Evolutionary conservation across 1,284 basidiomycete genomes (phyloP), one percentile per base, ranked within the genome.

Genomic region (Erythrobasidium hasegawianum): DNA sequence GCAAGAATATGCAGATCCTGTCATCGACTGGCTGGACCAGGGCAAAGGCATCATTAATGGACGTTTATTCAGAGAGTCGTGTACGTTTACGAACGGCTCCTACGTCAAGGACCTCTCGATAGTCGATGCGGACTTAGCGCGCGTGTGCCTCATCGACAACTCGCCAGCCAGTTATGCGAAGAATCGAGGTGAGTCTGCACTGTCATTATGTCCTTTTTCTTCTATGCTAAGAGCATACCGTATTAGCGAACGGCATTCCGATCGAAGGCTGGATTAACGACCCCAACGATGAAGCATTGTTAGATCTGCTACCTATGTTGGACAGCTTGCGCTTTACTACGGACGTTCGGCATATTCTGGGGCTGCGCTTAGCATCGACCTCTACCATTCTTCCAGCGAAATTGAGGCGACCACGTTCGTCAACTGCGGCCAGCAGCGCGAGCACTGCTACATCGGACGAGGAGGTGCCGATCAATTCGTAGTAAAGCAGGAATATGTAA

Each of bases 251-350:
- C 78, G 95, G 94, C 53, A 92, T 99, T 72, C 96, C 95, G 38
- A 92, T 99, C 76, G 95, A 98, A 81, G 95, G 95, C 50, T 98
- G 95, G 95, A 97, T 93, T 18, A 88, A 93, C 70, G 96, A 99
- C 78, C 94, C 93, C 22, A 87, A 87, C 69, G 95, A 99, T 79
- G 92, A 97, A 80, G 95, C 94, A 10, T 81, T 99, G 54, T 85
- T 99, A 57, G 94, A 98, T 79, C 83, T 97, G 64, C 81, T 99
- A 20, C 95, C 95, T 20, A 87, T 99, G 54, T 84, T 99, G 64
- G 95, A 99, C 78, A 93, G 90, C 58, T 79, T 99, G 68, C 85
- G 95, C 33, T 99, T 98, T 79, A 96, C 94, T 3, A 88, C 85
- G 68, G 95, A 99, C 76, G 95, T 99, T 22, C 85, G 95, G 71